Evolutionary conservation across 2,329 filamentous ascomycete genomes (phyloP), one percentile per base, ranked within the genome.

Genomic region (Apiospora kogelbergensis): DNA sequence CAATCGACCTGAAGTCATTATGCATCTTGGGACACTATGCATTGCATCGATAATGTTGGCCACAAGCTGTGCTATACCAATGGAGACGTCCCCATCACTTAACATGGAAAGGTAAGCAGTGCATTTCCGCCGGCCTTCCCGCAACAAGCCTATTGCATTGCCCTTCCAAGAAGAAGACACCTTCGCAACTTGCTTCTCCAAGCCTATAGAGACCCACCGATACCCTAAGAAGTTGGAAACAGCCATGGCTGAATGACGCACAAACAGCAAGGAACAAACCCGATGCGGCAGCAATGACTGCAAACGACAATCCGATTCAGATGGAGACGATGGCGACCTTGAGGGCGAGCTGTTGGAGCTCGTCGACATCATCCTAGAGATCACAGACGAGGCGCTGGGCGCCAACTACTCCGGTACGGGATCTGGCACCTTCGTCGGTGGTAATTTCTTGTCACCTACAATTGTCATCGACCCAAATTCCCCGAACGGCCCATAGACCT

Each of bases 391-490:
- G 30, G 53, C 53, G 26, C 26, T 60, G 30, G 53, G 53, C 53
- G 33, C 17, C 53, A 60, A 60, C 20, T 60, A 60, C 5, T 60
- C 53, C 20, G 53, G 53, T 2, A 11, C 53, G 9, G 53, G 53
- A 15, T 37, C 53, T 22, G 53, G 53, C 17, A 60, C 53, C 53
- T 60, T 60, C 11, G 53, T 60, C 30, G 53, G 53, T n/a, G 53
- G 53, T n/a, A 60, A 60, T 13, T 60, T 60, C 53, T n/a, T 60
- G 53, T 60, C 53, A 30, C 53, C 53, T n/a, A 60, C 53, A 9
- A 60, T 60, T 17, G 53, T 60, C 20, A 60, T 60, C 30, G 53
- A 60, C 53, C 30, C 53, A 2, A 60, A 60, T 5, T 37, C 11
- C 11, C 46, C 15, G 53, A 17, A 30, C 20, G 22, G 46, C 7